Base-by-base conservation (phyloP, 208 protist species). In the Leishmania gerbilli region DNA sequence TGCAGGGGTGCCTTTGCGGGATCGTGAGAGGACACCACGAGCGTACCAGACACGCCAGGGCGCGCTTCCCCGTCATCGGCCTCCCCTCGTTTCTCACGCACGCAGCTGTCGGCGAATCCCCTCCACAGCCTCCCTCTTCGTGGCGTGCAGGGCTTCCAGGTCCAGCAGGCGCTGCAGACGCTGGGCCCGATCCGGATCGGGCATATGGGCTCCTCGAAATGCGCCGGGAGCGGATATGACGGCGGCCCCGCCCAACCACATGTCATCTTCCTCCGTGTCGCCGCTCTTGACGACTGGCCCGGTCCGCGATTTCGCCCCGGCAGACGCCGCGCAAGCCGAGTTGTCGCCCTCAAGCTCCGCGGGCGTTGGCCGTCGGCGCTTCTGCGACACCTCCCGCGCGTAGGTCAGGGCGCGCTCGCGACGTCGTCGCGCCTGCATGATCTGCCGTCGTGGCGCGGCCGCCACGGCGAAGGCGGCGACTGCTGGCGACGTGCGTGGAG, bases 331-430 rank as follows among this genome's bases (percentile, higher is more conserved):
- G 47, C 47, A 40, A 19, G 47, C 47, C 19, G 47, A 9, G 49
- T 51, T 42, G 13, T 15, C 47, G 19, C 19, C 42, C 8, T 45
- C n/a, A 13, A 6, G 34, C 13, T 58, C 75, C 17, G 51, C 47
- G 58, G 71, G 68, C 55, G 69, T 24, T 77, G 58, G 31, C 62
- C 9, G 40, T 19, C 3, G 74, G 5, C 65, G 67, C 62, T 80
- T 51, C 72, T 87, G 84, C 34, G 84, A 78, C 0, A 89, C 51
- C 34, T 88, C 84, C 0, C 82, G 81, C 17, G 89, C 93, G 79
- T 96, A 96, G 71, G 79, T 84, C 40, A 94, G 62, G 3, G 93
- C 93, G 2, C 90, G 88, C 56, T 83, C 65, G 47, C 93, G 89
- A 21, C 93, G 86, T 64, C 87, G 84, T 19, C 90, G 84, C 0